Base-by-base conservation (phyloP, 306 rosid genomes). In the Ochetophila trinervis region DNA sequence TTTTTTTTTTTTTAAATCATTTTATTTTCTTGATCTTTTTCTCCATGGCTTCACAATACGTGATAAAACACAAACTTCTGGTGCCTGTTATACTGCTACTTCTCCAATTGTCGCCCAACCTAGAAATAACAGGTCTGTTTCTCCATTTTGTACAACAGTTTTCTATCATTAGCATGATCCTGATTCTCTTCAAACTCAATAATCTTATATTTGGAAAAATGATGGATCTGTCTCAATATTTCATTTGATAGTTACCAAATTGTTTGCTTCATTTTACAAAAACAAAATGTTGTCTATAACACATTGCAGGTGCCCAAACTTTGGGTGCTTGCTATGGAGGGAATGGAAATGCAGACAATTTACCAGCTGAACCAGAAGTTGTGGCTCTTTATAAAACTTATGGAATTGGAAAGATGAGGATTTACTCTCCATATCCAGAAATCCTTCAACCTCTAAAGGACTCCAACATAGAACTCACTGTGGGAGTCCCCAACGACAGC, bases 241-340 rank as follows among this genome's bases (percentile, higher is more conserved):
- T 37, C 44, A 37, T 37, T 37, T 37, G 44, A 37, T 6, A 6
- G 8, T 37, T 37, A 37, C 44, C 44, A 37, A 35, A 35, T 10
- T 10, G 9, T 36, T 10, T 36, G 0, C 9, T 36, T 36, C 9
- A 10, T 36, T 36, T 36, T 10, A 36, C 9, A 7, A 36, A 36
- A 36, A 36, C 9, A 4, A 8, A 57, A 47, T 8, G 47, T 20
- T 62, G 47, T 18, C 37, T 4, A n/a, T 7, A 14, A 27, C 20
- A 27, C 23, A 70, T 30, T 68, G 74, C 76, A 85, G 95, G 66
- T 47, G 84, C 75, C 32, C 69, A 84, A 57, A 62, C 92, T 0
- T 2, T 63, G 1, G 88, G 94, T 19, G 84, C 82, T 11, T 87
- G 90, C 13, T 78, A 87, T 23, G 94, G 94, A 6, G 12, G 20